Percentiles rank a stretch among this genome's conserved stretches.
These are phyloP conservation scores for Effrenium voratum DNA, from an alignment of 73 alveolate genomes.

Conservation along the genomic window DNA sequence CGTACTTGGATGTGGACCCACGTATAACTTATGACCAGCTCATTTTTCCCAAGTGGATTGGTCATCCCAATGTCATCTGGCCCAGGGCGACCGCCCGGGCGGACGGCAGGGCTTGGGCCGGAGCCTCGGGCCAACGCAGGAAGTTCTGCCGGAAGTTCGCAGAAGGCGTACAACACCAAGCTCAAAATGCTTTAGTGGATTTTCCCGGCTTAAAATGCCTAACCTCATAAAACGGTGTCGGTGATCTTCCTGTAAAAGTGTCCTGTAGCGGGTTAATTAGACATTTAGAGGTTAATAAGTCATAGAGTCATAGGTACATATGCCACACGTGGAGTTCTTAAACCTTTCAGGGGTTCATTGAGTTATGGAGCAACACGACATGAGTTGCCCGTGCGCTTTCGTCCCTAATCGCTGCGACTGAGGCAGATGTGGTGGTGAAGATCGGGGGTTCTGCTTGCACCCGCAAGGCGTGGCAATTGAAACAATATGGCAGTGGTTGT, in stretches of 20 bases:
- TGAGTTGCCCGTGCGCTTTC: background rate
- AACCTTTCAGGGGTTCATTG: no score
- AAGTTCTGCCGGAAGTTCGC: no score
- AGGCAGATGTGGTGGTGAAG: constrained; percentile 93
- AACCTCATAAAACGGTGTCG: background rate
- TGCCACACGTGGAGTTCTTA: no score
- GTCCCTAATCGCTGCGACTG: background rate
- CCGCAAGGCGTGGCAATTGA: constrained; percentile 11
- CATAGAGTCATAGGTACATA: no score
- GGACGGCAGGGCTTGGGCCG: constrained; percentile 28
- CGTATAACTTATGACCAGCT: no score
- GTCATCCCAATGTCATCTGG: no score
- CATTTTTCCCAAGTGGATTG: no score
- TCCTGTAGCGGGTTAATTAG: no score
- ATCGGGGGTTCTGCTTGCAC: constrained; percentile 91
- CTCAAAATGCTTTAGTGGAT: background rate
- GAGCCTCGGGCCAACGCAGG: background rate
- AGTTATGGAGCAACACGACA: no score
- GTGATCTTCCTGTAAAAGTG: background rate
- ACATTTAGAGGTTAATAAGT: no score
- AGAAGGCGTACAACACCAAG: no score
- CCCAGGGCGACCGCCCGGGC: constrained; percentile 15
- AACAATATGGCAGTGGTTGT: background rate
- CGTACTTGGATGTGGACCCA: no score
- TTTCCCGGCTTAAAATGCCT: background rate